A percentile compares a stretch with the other conserved stretches of the same genome.
These are phyloP conservation scores for Pulicaria dysenterica DNA, from an alignment of 129 eudicot species.

Conservation along the genomic window DNA sequence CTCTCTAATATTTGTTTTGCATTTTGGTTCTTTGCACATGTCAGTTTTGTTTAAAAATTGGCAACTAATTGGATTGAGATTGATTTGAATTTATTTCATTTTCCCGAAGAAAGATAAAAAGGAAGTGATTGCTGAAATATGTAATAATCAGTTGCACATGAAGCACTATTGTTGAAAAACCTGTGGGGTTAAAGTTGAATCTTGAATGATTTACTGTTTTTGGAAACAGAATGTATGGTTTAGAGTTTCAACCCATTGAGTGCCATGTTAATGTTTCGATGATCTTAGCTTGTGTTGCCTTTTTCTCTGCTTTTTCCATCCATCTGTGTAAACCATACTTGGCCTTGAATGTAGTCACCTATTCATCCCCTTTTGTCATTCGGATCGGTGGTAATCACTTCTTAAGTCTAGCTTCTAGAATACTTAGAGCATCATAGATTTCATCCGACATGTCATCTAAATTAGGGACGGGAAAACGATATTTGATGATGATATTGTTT, in stretches of 20 bases:
- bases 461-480: no score
- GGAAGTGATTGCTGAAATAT: neutral
- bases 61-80: neutral
- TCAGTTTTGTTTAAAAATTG: neutral
- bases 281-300: neutral
- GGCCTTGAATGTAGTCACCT: no score
- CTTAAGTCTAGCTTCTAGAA: no score
- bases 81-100: slow-evolving; percentile 7
- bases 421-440: no score
- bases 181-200: neutral
- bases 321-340: no score
- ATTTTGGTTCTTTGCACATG: neutral
- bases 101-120: neutral
- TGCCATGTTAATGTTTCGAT: neutral
- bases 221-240: neutral
- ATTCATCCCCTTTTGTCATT: no score
- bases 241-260: neutral
- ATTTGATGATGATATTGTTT: no score
- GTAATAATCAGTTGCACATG: neutral
- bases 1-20: neutral
- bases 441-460: no score
- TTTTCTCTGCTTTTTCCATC: neutral
- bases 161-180: slow-evolving; percentile 5
- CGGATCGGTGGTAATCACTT: no score
- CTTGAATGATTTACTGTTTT: neutral